A percentile compares a stretch with the other conserved stretches of the same genome.
phyloP scores from a whole-genome alignment of 805 yeast genomes.

The Pichia membranifaciens region DNA sequence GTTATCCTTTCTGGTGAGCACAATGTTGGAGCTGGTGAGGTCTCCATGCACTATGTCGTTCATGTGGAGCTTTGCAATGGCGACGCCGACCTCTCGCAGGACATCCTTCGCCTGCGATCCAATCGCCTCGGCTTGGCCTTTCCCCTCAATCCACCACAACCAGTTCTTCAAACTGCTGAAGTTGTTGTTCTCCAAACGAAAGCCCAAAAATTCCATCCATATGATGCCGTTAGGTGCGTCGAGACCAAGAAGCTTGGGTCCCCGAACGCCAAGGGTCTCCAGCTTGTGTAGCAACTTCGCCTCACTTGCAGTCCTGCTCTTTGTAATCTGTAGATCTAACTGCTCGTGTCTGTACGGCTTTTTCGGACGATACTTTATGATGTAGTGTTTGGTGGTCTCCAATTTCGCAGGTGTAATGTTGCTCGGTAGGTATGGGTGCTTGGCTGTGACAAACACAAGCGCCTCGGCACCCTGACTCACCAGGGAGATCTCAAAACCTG shows the following conservation, averaged over 20 bases:
- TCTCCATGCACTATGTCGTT: conserved; percentile 90
- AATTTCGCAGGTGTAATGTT: conserved; percentile 22
- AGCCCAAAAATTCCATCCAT: conserved; percentile 83
- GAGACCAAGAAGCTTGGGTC: conserved; percentile 69
- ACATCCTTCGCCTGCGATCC: conserved; percentile 37
- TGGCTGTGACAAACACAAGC: conserved; percentile 54
- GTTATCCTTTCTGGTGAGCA: conserved; percentile 34
- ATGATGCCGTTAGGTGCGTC: conserved; percentile 75
- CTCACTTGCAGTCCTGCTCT: conserved; percentile 78
- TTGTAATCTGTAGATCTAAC: conserved; percentile 70
- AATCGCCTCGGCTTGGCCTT: conserved; percentile 15
- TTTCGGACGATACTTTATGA: conserved; percentile 81
- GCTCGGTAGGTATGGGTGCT: conserved; percentile 60
- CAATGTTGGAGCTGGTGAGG: conserved; percentile 81
- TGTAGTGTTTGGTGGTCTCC: conserved; percentile 35
- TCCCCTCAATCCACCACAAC: conserved; percentile 55
- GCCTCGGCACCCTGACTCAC: conserved; percentile 93
- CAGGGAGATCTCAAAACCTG: conserved; percentile 44
- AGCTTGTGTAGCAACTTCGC: conserved; percentile 66
- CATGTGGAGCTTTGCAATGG: conserved; percentile 66
- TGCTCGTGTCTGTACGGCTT: conserved; percentile 87
- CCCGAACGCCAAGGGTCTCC: conserved; percentile 49
- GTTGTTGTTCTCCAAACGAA: conserved; percentile 41
- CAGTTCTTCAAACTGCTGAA: conserved; percentile 66
- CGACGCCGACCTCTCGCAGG: conserved; percentile 53